These are phyloP conservation scores for Pythium scleroteichum DNA, from an alignment of 352 stramenopile genomes.

Conservation along the genomic window DNA sequence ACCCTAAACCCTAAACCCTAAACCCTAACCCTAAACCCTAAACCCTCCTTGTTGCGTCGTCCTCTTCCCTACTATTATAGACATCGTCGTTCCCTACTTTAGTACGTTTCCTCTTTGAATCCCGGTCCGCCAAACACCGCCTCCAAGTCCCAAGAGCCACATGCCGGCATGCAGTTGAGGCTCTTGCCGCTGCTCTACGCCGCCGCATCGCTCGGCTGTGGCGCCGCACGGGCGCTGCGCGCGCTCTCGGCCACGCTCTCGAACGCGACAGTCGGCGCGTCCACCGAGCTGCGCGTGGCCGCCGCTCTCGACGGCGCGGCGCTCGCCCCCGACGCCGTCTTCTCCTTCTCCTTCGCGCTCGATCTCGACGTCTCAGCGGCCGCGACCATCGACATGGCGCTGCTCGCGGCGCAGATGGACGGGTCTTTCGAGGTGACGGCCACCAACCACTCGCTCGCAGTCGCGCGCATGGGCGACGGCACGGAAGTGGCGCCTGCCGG, in stretches of 20 bases:
- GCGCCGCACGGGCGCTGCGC: constrained; percentile 11
- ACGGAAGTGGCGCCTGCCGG: not conserved
- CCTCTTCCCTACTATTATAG: no score
- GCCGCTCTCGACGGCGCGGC: constrained; percentile 10
- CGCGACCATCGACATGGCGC: constrained; percentile 17
- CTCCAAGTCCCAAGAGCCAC: no score
- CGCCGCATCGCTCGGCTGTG: not conserved
- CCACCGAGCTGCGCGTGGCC: constrained; percentile 12
- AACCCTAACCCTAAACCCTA: no score
- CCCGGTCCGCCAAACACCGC: no score
- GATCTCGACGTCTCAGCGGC: constrained; percentile 7
- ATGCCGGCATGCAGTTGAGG: not conserved
- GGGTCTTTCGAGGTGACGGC: constrained; percentile 9
- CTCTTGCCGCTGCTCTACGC: not conserved
- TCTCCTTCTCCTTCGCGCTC: constrained; percentile 8
- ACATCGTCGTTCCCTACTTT: no score
- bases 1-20: no score
- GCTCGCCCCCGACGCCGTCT: constrained; percentile 22
- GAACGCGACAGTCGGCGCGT: constrained; percentile 18
- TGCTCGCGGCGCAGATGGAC: constrained; percentile 21
- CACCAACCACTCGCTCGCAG: constrained; percentile 13
- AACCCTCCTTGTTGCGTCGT: no score
- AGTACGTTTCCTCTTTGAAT: no score
- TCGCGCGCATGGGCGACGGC: constrained; percentile 34
- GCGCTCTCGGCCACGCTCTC: constrained; percentile 18